phyloP scores from a whole-genome alignment of 495 filamentous ascomycete genomes.

The Cercophora samala region DNA sequence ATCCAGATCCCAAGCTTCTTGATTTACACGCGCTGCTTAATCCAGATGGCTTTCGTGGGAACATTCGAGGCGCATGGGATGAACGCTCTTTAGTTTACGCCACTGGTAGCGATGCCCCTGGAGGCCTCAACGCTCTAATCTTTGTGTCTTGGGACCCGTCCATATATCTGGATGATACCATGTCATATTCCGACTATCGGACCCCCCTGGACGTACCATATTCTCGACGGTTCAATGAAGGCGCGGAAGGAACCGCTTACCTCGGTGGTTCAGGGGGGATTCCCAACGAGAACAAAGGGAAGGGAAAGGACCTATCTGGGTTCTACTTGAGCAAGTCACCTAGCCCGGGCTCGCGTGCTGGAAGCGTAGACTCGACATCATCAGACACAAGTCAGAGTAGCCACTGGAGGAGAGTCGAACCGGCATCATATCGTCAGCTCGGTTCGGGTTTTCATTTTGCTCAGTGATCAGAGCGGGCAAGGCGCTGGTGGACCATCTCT shows the following conservation, averaged over 20 bases:
- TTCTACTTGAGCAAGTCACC: conserved; percentile 5
- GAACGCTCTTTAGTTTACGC: conserved; percentile 62
- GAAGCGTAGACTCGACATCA: neutral
- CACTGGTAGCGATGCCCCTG: conserved; percentile 35
- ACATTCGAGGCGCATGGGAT: conserved; percentile 54
- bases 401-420: conserved; percentile 29
- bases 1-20: conserved; percentile 30
- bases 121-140: conserved; percentile 50
- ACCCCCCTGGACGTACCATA: neutral
- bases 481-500: neutral
- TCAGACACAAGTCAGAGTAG: neutral
- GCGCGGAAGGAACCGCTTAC: conserved; percentile 6
- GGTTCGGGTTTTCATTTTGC: conserved; percentile 35
- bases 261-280: conserved; percentile 2
- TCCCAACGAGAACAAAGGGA: conserved; percentile 19
- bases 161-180: conserved; percentile 24
- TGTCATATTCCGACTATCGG: conserved; percentile 21
- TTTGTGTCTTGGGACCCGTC: conserved; percentile 64
- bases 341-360: neutral
- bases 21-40: conserved; percentile 57
- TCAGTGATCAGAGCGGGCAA: conserved; percentile 2
- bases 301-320: conserved; percentile 11
- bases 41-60: conserved; percentile 47
- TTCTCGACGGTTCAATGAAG: conserved; percentile 1
- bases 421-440: conserved; percentile 34